Evolutionary conservation across 1,284 basidiomycete species (phyloP), one percentile per base, ranked within the genome.

Genomic region (Termitomyces sp.): DNA sequence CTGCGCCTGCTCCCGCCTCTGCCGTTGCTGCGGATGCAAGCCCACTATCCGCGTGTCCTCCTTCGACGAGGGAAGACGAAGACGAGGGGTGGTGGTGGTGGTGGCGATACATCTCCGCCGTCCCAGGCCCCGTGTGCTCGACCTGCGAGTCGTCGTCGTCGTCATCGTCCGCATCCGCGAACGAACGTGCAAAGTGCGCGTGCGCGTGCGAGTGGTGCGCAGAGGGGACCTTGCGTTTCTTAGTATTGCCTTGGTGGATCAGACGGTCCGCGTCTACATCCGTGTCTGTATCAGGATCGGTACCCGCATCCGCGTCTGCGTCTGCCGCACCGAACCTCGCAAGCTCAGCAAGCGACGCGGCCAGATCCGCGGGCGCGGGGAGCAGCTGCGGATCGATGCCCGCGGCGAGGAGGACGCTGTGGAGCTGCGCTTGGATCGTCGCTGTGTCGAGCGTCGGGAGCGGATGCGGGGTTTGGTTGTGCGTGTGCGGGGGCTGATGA

Each of bases 141-240:
- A 9, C 28, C 28, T 30, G 28, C 28, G 28, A 30, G 28, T 45
- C 28, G n/a, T 3, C 28, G 2, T 31, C 42, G 6, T 13, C 40
- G 8, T 42, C 41, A 1, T 8, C 41, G 5, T 28, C 41, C 3
- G 21, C 21, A n/a, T 24, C 24, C 24, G 28, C 28, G 7, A 36
- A 36, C 13, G 33, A 4, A 5, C 33, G 33, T 5, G 12, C 10
- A 5, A 34, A 34, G 15, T 30, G 28, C 28, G 13, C 4, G 8
- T 39, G 38, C 17, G 17, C 1, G 3, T 41, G 26, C 15, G 17
- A 9, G 2, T 50, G 49, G 12, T 42, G 30, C 44, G 39, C 54
- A 38, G 72, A 71, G 3, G 89, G 88, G 10, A 91, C 89, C 66
- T 91, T 91, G 50, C 88, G 77, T 73, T 91, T 91, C 79, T 91